Percentiles rank a stretch among this genome's conserved stretches.
Conservation (phyloP, 805 yeast genomes). For the Saturnispora dispora region DNA sequence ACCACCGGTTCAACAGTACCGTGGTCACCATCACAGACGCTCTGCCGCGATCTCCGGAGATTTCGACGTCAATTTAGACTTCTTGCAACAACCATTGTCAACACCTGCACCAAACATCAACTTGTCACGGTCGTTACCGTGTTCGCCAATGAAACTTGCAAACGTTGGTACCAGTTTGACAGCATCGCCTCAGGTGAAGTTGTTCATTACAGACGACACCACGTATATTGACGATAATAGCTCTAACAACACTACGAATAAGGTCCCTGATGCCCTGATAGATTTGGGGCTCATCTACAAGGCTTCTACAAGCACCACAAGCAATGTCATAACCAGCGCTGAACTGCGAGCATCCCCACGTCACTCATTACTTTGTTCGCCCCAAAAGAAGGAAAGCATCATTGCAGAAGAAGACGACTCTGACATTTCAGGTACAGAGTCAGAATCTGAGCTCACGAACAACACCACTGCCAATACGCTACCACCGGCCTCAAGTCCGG, state of each 20-base stretch:
- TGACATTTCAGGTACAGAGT: background rate
- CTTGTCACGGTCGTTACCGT: slow-evolving; percentile 13
- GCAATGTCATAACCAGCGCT: background rate
- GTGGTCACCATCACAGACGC: slow-evolving; percentile 71
- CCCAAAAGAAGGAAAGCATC: slow-evolving; percentile 25
- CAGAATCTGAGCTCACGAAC: background rate
- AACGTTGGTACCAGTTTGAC: background rate
- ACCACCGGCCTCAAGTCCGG: background rate
- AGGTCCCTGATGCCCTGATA: slow-evolving; percentile 27
- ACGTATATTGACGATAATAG: background rate
- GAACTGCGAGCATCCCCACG: slow-evolving; percentile 20
- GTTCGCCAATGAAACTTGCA: slow-evolving; percentile 18
- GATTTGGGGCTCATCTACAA: slow-evolving; percentile 27
- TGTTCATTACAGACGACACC: background rate
- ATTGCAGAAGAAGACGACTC: slow-evolving; percentile 25
- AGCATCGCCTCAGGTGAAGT: background rate
- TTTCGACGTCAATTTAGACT: slow-evolving; percentile 39
- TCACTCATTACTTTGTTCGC: slow-evolving; percentile 25
- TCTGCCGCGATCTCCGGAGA: slow-evolving; percentile 88
- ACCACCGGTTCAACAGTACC: slow-evolving; percentile 25
- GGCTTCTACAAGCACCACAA: background rate
- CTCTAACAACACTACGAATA: background rate
- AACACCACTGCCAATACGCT: background rate
- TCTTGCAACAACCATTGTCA: slow-evolving; percentile 13
- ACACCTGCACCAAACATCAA: slow-evolving; percentile 12